phyloP scores from a whole-genome alignment of 75 land plant genomes.

The Picea glauca region DNA sequence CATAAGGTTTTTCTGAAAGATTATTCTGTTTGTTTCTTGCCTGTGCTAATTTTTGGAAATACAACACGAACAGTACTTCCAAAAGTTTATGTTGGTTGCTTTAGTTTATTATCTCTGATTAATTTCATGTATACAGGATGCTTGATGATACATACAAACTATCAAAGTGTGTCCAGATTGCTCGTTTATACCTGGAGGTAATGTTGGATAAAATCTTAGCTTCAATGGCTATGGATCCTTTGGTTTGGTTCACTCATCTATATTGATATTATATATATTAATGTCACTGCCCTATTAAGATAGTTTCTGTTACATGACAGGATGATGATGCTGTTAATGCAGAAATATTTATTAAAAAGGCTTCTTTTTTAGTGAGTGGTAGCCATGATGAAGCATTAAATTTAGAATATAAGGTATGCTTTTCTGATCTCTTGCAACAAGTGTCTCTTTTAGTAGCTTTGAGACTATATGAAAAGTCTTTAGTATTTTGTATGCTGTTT shows the following conservation, averaged over 20 bases:
- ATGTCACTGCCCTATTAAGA: constrained; percentile 7
- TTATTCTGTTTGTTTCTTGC: constrained; percentile 6
- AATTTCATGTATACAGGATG: constrained; percentile 38
- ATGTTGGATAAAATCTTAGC: background rate
- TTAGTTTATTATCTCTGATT: background rate
- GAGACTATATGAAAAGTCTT: background rate
- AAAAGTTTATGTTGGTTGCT: background rate
- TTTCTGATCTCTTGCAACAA: background rate
- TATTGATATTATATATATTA: background rate
- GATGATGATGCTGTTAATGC: constrained; percentile 99
- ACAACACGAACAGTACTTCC: background rate
- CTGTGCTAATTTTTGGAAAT: background rate
- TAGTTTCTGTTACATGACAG: constrained; percentile 28
- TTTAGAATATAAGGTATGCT: constrained; percentile 90
- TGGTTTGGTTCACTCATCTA: background rate
- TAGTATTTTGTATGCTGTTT: background rate
- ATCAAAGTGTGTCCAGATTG: constrained; percentile 97
- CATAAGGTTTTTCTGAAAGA: constrained; percentile 53
- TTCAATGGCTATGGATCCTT: constrained; percentile 5
- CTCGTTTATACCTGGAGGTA: constrained; percentile 98
- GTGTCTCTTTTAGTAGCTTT: background rate
- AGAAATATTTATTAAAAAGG: constrained; percentile 91
- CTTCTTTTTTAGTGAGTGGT: constrained; percentile 91
- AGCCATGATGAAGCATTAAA: constrained; percentile 92
- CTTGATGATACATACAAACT: constrained; percentile 86